Conservation (phyloP, 441 rosid genomes). For the Populus trichocarpa region DNA sequence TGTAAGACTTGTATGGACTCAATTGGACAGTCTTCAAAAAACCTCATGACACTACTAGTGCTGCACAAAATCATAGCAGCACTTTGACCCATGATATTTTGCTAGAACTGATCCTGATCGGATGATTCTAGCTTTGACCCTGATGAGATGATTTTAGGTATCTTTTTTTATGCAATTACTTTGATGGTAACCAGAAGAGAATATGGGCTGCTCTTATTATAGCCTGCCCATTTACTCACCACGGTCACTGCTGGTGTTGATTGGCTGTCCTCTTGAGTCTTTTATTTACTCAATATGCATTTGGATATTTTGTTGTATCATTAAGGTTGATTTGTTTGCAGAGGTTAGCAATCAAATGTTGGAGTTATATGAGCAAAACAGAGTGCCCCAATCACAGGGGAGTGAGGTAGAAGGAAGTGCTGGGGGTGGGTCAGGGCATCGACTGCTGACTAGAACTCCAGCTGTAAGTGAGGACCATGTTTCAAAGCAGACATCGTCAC, state of each 20-base stretch:
- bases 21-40: constrained; percentile 18
- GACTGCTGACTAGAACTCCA: constrained; percentile 40
- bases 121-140: constrained; percentile 9
- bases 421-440: constrained; percentile 52
- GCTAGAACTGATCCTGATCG: not conserved
- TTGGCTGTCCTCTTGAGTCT: constrained; percentile 18
- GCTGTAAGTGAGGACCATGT: constrained; percentile 44
- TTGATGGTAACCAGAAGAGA: not conserved
- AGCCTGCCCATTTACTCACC: not conserved
- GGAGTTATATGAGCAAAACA: constrained; percentile 83
- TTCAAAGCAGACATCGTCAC: constrained; percentile 47
- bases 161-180: no score
- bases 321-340: constrained; percentile 32
- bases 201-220: not conserved
- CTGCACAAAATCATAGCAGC: not conserved
- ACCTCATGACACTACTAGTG: constrained; percentile 7
- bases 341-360: constrained; percentile 93
- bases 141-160: not conserved
- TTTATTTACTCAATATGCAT: constrained; percentile 1
- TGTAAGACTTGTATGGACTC: constrained; percentile 14
- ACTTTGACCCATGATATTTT: not conserved
- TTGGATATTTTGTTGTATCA: constrained; percentile 2
- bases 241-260: constrained; percentile 11
- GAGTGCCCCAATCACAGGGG: constrained; percentile 64
- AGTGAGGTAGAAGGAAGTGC: constrained; percentile 76